These are phyloP conservation scores for Fraxinus albicans DNA, from an alignment of 305 asterid genomes.

Conservation along the genomic window DNA sequence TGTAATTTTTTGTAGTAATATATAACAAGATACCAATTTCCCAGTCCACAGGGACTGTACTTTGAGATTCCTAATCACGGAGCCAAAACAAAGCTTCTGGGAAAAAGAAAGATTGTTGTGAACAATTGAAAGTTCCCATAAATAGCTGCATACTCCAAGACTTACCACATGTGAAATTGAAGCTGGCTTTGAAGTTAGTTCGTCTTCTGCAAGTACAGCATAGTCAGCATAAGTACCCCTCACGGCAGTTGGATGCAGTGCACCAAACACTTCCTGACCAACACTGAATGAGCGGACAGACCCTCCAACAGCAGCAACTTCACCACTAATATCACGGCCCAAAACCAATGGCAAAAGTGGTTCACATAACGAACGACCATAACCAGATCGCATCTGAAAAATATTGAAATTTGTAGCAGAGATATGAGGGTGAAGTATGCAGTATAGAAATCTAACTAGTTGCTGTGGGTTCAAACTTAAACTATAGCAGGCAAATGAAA, in stretches of 20 bases:
- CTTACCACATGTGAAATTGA: conserved; percentile 82
- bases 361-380: conserved; percentile 84
- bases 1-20: neutral
- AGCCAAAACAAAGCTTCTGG: neutral
- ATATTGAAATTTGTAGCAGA: conserved; percentile 10
- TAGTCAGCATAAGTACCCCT: conserved; percentile 94
- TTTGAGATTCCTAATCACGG: neutral
- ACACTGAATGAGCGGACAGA: conserved; percentile 60
- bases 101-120: neutral
- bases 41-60: neutral
- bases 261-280: conserved; percentile 97
- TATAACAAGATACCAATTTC: neutral
- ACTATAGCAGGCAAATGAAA: neutral
- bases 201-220: conserved; percentile 81
- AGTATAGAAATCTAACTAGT: neutral
- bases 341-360: conserved; percentile 80
- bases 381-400: conserved; percentile 88
- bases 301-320: conserved; percentile 77
- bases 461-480: neutral
- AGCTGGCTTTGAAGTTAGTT: conserved; percentile 72
- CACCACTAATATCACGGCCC: conserved; percentile 99
- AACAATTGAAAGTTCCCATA: neutral
- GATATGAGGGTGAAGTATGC: neutral
- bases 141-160: conserved; percentile 15
- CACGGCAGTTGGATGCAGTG: conserved; percentile 92